Percentiles rank a stretch among this genome's conserved stretches.
Conservation (phyloP, 2,329 filamentous ascomycete genomes). For the Ciborinia camelliae region DNA sequence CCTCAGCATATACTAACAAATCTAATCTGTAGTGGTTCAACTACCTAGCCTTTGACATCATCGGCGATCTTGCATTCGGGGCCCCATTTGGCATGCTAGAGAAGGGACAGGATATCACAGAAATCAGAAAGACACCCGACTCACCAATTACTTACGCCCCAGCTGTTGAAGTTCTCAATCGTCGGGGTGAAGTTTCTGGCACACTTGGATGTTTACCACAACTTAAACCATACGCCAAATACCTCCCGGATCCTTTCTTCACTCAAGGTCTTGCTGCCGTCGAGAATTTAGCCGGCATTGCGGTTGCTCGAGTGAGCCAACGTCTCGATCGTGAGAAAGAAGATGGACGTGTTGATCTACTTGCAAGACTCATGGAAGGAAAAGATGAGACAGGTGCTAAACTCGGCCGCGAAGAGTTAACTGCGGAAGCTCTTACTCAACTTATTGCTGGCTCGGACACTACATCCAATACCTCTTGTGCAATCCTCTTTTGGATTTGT, state of each 20-base stretch:
- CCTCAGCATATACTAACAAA: neutral
- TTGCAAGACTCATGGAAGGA: slow-evolving; percentile 80
- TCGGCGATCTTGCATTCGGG: slow-evolving; percentile 64
- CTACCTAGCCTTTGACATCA: slow-evolving; percentile 54
- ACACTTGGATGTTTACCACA: slow-evolving; percentile 71
- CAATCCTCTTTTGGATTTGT: slow-evolving; percentile 73
- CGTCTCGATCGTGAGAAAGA: slow-evolving; percentile 67
- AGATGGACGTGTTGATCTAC: slow-evolving; percentile 70
- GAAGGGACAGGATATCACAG: slow-evolving; percentile 72
- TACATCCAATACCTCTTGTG: slow-evolving; percentile 76
- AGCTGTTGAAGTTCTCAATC: slow-evolving; percentile 84
- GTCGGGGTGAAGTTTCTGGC: slow-evolving; percentile 79
- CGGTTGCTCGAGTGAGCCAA: slow-evolving; percentile 75
- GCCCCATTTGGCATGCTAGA: slow-evolving; percentile 80
- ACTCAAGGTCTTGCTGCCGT: slow-evolving; percentile 69
- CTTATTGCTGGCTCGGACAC: slow-evolving; percentile 78
- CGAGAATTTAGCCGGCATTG: slow-evolving; percentile 79
- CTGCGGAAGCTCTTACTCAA: slow-evolving; percentile 84
- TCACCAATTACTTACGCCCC: slow-evolving; percentile 64
- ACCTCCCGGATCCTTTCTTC: slow-evolving; percentile 80
- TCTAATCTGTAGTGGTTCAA: slow-evolving; percentile 62
- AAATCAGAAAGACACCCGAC: slow-evolving; percentile 61
- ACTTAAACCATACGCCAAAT: slow-evolving; percentile 76
- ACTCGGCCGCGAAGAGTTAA: slow-evolving; percentile 74
- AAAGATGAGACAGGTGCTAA: slow-evolving; percentile 75